phyloP scores from a whole-genome alignment of 495 filamentous ascomycete genomes.

The Podospora pseudoanserina region DNA sequence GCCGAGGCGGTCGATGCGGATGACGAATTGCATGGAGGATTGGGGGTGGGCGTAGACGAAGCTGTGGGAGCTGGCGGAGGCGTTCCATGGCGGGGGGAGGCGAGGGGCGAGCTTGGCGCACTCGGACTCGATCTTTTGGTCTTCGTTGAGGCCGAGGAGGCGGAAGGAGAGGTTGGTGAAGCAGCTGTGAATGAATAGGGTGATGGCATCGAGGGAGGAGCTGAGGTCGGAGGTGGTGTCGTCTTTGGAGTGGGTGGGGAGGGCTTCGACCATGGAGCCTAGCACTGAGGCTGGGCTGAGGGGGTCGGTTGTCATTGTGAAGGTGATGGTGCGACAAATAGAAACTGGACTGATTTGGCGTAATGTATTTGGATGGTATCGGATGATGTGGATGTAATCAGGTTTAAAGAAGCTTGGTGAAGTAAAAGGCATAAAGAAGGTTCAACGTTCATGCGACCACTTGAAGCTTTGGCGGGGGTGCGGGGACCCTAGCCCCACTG shows the following conservation, averaged over 20 bases:
- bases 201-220: conserved; percentile 77
- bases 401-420: not conserved
- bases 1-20: conserved; percentile 79
- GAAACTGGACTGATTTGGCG: too few relatives aligned
- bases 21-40: conserved; percentile 77
- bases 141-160: conserved; percentile 77
- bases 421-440: not conserved
- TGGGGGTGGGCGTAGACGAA: conserved; percentile 91
- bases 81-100: conserved; percentile 79
- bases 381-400: too few relatives aligned
- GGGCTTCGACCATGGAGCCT: conserved; percentile 55
- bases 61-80: conserved; percentile 57
- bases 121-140: conserved; percentile 54
- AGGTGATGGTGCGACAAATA: not conserved
- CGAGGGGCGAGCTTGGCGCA: conserved; percentile 46
- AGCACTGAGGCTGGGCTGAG: conserved; percentile 45
- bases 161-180: conserved; percentile 79
- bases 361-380: too few relatives aligned
- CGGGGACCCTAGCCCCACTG: not conserved
- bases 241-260: conserved; percentile 49
- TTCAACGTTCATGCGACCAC: not conserved
- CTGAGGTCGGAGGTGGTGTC: conserved; percentile 60
- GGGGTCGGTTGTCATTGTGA: conserved; percentile 28
- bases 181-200: conserved; percentile 78
- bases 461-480: not conserved